Base-by-base conservation (phyloP, 1,284 basidiomycete species). In the Clitocybe nebularis region DNA sequence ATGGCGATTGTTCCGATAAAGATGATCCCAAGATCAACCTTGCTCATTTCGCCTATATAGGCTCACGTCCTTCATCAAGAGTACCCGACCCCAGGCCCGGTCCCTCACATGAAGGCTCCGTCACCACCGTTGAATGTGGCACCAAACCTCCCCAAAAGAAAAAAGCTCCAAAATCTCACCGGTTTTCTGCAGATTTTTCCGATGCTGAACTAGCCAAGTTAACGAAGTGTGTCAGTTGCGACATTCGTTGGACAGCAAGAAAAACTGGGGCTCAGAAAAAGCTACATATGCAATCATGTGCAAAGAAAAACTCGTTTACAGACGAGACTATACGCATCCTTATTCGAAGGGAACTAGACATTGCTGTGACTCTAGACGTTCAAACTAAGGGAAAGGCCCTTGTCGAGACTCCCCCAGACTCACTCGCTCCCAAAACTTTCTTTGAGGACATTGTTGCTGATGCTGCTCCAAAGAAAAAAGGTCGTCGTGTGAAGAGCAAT, bases 211-310 rank as follows among this genome's bases (percentile, higher is more conserved):
- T 88, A 8, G 56, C 56, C 1, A 67, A 55, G 13, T 55, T 89
- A 1, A 56, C 62, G 8, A 77, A 67, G 50, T 90, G 87, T 51
- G 68, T 88, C 33, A 71, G 73, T 35, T 91, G 88, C 53, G 73
- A 78, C 26, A 56, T 72, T 7, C 59, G 61, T 0, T 91, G 87
- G 87, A 88, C 84, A 1, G 61, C 73, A 5, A 68, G 74, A 39
- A 91, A 91, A 58, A 73, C 74, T 4, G 63, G 64, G 11, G 50
- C 60, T 8, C 74, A 84, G 50, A 89, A 89, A 57, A 60, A 76
- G 52, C 56, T 67, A 2, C 88, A 91, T 54, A 75, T 91, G 16
- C 69, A 71, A 38, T 61, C 69, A 1, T 91, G 88, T 56, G 77
- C 82, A 14, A 79, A 74, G 59, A 85, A 81, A 57, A 65, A 69